These are phyloP conservation scores for Candida montana DNA, from an alignment of 805 yeast genomes.

Conservation along the genomic window DNA sequence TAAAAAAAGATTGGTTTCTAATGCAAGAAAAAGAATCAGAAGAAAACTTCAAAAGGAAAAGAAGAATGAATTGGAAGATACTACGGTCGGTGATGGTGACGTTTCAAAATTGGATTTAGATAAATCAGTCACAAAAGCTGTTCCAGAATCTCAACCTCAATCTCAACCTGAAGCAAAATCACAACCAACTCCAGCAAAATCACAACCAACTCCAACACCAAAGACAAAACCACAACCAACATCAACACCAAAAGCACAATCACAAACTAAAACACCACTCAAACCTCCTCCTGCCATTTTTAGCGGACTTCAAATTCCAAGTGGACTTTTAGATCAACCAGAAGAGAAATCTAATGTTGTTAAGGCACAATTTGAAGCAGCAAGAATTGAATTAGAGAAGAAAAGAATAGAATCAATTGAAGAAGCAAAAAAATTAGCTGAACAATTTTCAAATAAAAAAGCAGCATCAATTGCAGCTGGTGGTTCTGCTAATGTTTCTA, in stretches of 20 bases:
- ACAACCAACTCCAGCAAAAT: too few relatives aligned
- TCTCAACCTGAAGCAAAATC: too few relatives aligned
- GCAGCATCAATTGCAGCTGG: too few relatives aligned
- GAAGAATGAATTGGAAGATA: background rate
- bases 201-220: background rate
- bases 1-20: background rate
- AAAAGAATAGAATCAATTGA: background rate
- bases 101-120: background rate
- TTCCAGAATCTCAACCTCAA: too few relatives aligned
- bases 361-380: conserved; percentile 4
- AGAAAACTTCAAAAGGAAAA: background rate
- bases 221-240: too few relatives aligned
- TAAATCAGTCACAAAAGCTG: background rate
- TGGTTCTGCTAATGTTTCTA: background rate
- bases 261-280: too few relatives aligned
- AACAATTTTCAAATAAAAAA: too few relatives aligned
- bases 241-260: too few relatives aligned
- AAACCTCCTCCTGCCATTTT: too few relatives aligned
- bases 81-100: background rate
- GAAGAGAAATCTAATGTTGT: background rate
- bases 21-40: conserved; percentile 3
- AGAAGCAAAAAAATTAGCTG: background rate
- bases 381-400: conserved; percentile 6
- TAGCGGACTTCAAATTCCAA: too few relatives aligned
- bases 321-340: too few relatives aligned